These are phyloP conservation scores for Fusarium avenaceum DNA, from an alignment of 2,329 filamentous ascomycete species.

Conservation along the genomic window DNA sequence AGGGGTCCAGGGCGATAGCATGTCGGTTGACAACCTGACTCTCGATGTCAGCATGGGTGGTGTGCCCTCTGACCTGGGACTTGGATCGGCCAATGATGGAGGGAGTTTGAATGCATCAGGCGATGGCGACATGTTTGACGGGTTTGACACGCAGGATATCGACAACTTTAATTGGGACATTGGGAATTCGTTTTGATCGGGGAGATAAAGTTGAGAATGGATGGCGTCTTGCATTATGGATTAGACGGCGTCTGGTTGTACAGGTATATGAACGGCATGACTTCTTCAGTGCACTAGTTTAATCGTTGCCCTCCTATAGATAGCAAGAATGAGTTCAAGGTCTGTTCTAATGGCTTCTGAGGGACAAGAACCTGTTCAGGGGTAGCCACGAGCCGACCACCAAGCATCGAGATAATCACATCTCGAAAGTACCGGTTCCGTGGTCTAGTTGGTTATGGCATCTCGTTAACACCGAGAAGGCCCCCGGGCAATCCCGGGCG, in stretches of 20 bases:
- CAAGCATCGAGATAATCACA: conserved; percentile 1
- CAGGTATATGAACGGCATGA: conserved; percentile 11
- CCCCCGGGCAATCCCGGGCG: conserved; percentile 32
- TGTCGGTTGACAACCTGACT: conserved; percentile 58
- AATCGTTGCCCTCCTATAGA: neutral
- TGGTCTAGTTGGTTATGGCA: conserved; percentile 34
- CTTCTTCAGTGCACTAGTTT: neutral
- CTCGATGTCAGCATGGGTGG: conserved; percentile 63
- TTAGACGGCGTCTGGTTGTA: conserved; percentile 14
- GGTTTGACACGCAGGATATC: conserved; percentile 56
- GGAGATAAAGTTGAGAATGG: neutral
- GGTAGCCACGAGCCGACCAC: neutral
- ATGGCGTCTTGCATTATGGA: conserved; percentile 1
- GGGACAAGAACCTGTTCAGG: neutral
- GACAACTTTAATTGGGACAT: conserved; percentile 50
- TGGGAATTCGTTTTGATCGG: conserved; percentile 12
- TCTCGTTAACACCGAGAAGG: conserved; percentile 35
- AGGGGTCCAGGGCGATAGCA: conserved; percentile 56
- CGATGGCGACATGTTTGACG: conserved; percentile 58
- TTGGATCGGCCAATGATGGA: conserved; percentile 54
- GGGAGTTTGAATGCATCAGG: conserved; percentile 51
- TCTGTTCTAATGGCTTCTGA: neutral
- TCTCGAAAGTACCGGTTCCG: conserved; percentile 11
- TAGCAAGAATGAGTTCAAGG: neutral
- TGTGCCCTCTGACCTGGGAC: conserved; percentile 55